These are phyloP conservation scores for Takakia lepidozioides DNA, from an alignment of 225 moss, liverwort and hornwort genomes.

Conservation along the genomic window DNA sequence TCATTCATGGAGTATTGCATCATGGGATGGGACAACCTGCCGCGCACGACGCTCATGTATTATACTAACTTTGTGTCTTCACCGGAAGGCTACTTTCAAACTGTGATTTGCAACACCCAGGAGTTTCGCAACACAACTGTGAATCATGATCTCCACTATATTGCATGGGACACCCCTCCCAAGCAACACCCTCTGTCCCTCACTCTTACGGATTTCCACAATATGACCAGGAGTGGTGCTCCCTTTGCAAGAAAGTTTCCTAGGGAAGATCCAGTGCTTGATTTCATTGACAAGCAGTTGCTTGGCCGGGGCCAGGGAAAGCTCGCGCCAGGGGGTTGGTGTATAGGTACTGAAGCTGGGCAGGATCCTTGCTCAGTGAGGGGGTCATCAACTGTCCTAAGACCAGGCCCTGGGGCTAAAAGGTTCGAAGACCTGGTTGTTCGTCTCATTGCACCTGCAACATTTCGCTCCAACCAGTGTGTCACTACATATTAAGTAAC, in stretches of 20 bases:
- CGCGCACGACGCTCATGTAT: slow-evolving; percentile 88
- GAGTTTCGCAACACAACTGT: slow-evolving; percentile 89
- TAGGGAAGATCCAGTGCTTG: slow-evolving; percentile 59
- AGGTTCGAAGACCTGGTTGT: slow-evolving; percentile 47
- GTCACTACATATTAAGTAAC: slow-evolving; percentile 28
- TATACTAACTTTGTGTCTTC: slow-evolving; percentile 99
- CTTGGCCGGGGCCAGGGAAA: slow-evolving; percentile 61
- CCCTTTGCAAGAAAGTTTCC: slow-evolving; percentile 90
- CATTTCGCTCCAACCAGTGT: slow-evolving; percentile 58
- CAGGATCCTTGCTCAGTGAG: slow-evolving; percentile 40
- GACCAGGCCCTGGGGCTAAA: slow-evolving; percentile 51
- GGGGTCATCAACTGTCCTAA: slow-evolving; percentile 34
- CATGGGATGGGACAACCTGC: slow-evolving; percentile 96
- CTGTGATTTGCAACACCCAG: slow-evolving; percentile 83
- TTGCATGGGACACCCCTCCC: slow-evolving; percentile 93
- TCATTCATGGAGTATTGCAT: slow-evolving; percentile 82
- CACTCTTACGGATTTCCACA: slow-evolving; percentile 53
- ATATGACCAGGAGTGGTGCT: slow-evolving; percentile 87
- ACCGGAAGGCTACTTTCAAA: slow-evolving; percentile 98
- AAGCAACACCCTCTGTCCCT: slow-evolving; percentile 84
- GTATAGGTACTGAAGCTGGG: slow-evolving; percentile 45
- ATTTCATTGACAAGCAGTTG: slow-evolving; percentile 72
- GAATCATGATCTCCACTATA: slow-evolving; percentile 95
- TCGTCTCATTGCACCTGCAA: slow-evolving; percentile 33
- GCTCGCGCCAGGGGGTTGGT: slow-evolving; percentile 93